Conservation (phyloP, 2,329 filamentous ascomycete genomes). For the Dichotomopilus funicola region DNA sequence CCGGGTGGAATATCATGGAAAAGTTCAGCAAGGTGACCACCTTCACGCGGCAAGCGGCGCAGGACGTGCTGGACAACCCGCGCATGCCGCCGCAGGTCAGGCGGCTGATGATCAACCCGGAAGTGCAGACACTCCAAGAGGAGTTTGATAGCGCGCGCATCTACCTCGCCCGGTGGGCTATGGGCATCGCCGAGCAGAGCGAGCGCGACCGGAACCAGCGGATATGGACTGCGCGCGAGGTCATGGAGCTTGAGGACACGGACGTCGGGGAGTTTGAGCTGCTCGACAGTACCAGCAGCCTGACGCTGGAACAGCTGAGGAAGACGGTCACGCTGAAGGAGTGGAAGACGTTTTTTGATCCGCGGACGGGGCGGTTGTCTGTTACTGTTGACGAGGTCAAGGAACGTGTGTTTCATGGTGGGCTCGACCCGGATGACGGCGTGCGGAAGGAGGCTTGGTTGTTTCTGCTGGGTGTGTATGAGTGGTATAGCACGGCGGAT, state of each 20-base stretch:
- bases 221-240: constrained; percentile 89
- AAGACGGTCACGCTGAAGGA: constrained; percentile 74
- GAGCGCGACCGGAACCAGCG: constrained; percentile 78
- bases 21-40: constrained; percentile 97
- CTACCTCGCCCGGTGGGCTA: constrained; percentile 94
- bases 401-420: constrained; percentile 94
- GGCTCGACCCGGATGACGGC: constrained; percentile 79
- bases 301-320: constrained; percentile 70
- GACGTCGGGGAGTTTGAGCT: constrained; percentile 95
- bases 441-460: constrained; percentile 96
- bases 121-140: constrained; percentile 90
- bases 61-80: constrained; percentile 86
- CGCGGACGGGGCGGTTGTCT: constrained; percentile 63
- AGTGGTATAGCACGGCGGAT: constrained; percentile 84
- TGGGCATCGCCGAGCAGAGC: constrained; percentile 97
- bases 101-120: constrained; percentile 78
- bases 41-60: constrained; percentile 85
- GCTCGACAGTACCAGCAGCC: constrained; percentile 67
- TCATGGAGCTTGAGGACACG: constrained; percentile 88
- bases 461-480: constrained; percentile 83
- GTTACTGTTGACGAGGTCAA: constrained; percentile 90
- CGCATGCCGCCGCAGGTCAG: constrained; percentile 84
- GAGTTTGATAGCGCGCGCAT: constrained; percentile 95
- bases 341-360: constrained; percentile 88
- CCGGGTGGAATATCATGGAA: constrained; percentile 92